These are phyloP conservation scores for Penicillium steckii DNA, from an alignment of 495 filamentous ascomycete species.

Conservation along the genomic window DNA sequence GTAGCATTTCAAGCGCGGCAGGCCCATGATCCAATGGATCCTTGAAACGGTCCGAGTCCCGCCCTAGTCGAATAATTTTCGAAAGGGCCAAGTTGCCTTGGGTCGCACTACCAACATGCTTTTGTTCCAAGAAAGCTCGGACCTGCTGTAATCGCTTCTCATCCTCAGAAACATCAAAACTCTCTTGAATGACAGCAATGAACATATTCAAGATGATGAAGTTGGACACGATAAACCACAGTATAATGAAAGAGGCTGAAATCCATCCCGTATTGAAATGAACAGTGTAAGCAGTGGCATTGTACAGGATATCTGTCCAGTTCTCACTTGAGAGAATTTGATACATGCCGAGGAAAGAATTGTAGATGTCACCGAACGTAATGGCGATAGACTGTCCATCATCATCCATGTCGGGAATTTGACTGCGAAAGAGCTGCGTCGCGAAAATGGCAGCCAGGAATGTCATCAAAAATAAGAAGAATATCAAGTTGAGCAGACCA, in stretches of 20 bases:
- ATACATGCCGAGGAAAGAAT: slow-evolving; percentile 97
- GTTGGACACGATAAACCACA: slow-evolving; percentile 93
- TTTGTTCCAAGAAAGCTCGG: slow-evolving; percentile 86
- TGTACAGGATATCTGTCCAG: slow-evolving; percentile 89
- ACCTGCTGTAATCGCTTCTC: slow-evolving; percentile 97
- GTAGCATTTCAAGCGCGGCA: slow-evolving; percentile 87
- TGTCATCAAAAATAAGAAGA: slow-evolving; percentile 94
- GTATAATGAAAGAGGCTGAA: slow-evolving; percentile 84
- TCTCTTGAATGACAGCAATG: slow-evolving; percentile 99
- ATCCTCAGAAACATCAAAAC: slow-evolving; percentile 99
- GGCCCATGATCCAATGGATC: slow-evolving; percentile 88
- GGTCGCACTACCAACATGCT: slow-evolving; percentile 69
- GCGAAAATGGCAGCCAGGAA: slow-evolving; percentile 94
- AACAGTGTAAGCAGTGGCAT: slow-evolving; percentile 65
- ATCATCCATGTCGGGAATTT: slow-evolving; percentile 63
- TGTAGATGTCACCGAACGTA: slow-evolving; percentile 88
- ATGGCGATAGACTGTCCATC: slow-evolving; percentile 57
- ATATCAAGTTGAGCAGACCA: slow-evolving; percentile 89
- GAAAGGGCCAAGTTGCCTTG: slow-evolving; percentile 79
- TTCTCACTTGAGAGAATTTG: slow-evolving; percentile 96
- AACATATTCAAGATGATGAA: slow-evolving; percentile 99
- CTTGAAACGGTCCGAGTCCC: slow-evolving; percentile 57
- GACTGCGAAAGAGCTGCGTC: slow-evolving; percentile 86
- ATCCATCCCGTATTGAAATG: slow-evolving; percentile 79
- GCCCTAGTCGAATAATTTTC: slow-evolving; percentile 80